phyloP scores from a whole-genome alignment of 768 basidiomycete species.

The Suillus decipiens region DNA sequence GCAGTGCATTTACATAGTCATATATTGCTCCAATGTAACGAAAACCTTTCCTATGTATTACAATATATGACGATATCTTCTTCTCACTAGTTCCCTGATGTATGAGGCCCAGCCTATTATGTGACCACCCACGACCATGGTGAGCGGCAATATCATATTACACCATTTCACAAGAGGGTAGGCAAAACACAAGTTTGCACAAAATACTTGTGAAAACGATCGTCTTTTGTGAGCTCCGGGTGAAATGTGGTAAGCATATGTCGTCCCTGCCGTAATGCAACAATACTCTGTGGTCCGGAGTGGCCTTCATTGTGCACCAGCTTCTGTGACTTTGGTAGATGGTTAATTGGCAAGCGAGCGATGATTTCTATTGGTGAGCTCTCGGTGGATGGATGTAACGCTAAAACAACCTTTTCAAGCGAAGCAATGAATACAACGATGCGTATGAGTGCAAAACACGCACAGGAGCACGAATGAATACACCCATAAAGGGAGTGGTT shows the following conservation, averaged over 20 bases:
- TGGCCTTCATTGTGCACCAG: constrained; percentile 42
- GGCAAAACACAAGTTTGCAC: constrained; percentile 69
- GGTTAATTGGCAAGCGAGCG: constrained; percentile 60
- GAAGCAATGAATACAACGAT: background rate
- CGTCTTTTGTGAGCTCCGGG: constrained; percentile 87
- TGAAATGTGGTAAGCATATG: constrained; percentile 92
- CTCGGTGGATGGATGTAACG: constrained; percentile 45
- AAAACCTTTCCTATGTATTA: too few species aligned
- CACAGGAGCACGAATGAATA: constrained; percentile 95
- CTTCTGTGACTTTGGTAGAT: constrained; percentile 43
- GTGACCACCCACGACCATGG: background rate
- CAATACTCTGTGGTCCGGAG: constrained; percentile 59
- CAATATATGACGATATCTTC: too few species aligned
- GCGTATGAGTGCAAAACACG: constrained; percentile 23
- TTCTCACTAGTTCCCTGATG: too few species aligned
- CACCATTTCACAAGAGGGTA: constrained; percentile 16
- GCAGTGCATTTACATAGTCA: too few species aligned
- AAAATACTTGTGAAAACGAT: constrained; percentile 92
- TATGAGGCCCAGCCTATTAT: background rate
- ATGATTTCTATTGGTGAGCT: constrained; percentile 68
- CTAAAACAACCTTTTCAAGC: constrained; percentile 59
- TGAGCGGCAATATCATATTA: background rate
- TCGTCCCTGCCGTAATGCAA: constrained; percentile 82
- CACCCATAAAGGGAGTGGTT: constrained; percentile 66
- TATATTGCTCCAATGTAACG: too few species aligned